Base-by-base conservation (phyloP, 2,329 filamentous ascomycete genomes). In the Clonostachys chloroleuca region DNA sequence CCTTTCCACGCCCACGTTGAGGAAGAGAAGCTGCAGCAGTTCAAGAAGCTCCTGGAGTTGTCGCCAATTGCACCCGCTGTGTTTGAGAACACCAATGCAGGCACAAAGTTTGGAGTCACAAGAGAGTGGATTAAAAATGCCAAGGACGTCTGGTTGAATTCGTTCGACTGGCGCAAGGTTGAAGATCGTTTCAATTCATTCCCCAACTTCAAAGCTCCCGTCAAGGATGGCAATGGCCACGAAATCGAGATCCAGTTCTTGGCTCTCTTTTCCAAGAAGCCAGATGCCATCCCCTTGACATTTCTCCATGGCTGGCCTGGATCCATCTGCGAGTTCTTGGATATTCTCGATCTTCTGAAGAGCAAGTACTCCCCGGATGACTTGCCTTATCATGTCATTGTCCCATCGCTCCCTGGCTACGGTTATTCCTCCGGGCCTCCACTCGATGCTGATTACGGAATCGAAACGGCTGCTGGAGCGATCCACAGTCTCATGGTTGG, bases 281-380 rank as follows among this genome's bases (percentile, higher is more conserved):
- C 45, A 24, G 42, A 47, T 46, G 49, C 49, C 20, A 17, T 48
- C 12, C 49, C 46, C 46, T n/a, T 51, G 12, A 14, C 48, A 40
- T n/a, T 48, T 33, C 48, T 42, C n/a, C 49, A 51, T 39, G 49
- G 49, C 36, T 51, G 49, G 46, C 49, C 49, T 35, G 46, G 49
- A 24, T 43, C 43, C 14, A 34, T 48, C 34, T 17, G 48, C 18
- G 49, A 51, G 20, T 48, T 51, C 40, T 18, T 36, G 34, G 24
- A 44, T 40, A 36, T 48, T 5, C 37, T 51, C 13, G 43, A 36
- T 13, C 16, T 33, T 18, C 46, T 51, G 46, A 46, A 16, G 42
- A 44, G 16, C 40, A 49, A 47, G 24, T 43, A 12, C 43, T 47
- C 45, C 36, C 43, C 42, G 41, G 48, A 16, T 13, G 44, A 44